A percentile compares a stretch with the other conserved stretches of the same genome.
Evolutionary conservation across 371 early-diverging fungal species (phyloP).

Genomic region (Actinomucor elegans): DNA sequence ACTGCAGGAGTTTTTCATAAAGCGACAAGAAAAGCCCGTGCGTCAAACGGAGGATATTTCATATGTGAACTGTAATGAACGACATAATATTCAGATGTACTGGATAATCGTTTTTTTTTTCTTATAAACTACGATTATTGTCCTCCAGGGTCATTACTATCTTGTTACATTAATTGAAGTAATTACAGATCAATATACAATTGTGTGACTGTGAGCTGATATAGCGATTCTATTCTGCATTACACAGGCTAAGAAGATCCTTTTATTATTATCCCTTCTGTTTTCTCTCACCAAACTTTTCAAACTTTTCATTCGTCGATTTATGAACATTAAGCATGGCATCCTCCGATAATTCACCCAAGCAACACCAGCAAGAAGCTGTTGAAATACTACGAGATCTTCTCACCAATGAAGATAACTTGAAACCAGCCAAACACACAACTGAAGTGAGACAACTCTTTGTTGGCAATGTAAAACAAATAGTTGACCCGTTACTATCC

Average conservation of each 20-base stretch:
- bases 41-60: too few relatives aligned
- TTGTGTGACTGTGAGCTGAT: background rate
- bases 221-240: too few relatives aligned
- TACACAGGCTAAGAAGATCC: background rate
- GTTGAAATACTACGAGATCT: background rate
- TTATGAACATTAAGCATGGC: background rate
- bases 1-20: too few relatives aligned
- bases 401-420: background rate
- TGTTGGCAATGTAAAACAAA: constrained; percentile 67
- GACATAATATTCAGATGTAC: too few relatives aligned
- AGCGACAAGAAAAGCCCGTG: too few relatives aligned
- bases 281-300: background rate
- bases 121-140: too few relatives aligned
- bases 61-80: too few relatives aligned
- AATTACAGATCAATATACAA: background rate
- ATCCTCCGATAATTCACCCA: background rate
- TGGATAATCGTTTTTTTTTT: too few relatives aligned
- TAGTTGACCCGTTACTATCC: too few relatives aligned
- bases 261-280: background rate
- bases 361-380: background rate
- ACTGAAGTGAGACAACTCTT: constrained; percentile 58
- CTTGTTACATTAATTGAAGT: too few relatives aligned
- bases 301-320: background rate
- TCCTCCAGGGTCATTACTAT: too few relatives aligned
- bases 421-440: constrained; percentile 10